Base-by-base conservation (phyloP, 1,284 basidiomycete species). In the Ustilago tritici region DNA sequence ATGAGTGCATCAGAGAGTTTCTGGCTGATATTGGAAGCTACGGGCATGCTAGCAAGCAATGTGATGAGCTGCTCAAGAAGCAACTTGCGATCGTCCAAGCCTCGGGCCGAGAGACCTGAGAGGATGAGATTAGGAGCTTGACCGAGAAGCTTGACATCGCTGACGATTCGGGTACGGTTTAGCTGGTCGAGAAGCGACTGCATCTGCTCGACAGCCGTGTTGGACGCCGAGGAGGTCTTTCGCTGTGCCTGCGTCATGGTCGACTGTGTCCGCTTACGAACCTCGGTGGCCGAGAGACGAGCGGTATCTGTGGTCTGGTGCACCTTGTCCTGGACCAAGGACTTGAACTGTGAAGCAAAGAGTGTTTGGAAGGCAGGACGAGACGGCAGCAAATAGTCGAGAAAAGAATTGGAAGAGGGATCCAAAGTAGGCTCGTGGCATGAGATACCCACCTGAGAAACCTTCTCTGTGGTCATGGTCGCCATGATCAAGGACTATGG, bases 51-150 rank as follows among this genome's bases (percentile, higher is more conserved):
- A 36, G 81, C 75, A 31, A 82, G 69, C 55, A 78, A 56, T 10
- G 64, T 72, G 52, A 82, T 61, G 32, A 76, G 65, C 53, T 81
- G 70, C 54, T 83, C 81, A 47, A 83, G 74, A n/a, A 79, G 68
- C 52, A 81, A 61, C 56, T 80, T 76, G 46, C 81, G 79, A 32
- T 82, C 81, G 41, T 82, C 78, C 23, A 82, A 47, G 17, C 76
- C 76, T 12, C 61, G 61, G 40, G 69, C 69, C 1, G 65, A 64
- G 31, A 76, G 55, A 34, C 50, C 65, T 2, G 62, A 61, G 23
- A 56, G 19, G 49, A 73, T 53, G 7, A 70, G 60, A 19, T 68
- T 71, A 38, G 76, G 71, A 31, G 62, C 59, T 31, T 74, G 71
- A 23, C 65, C 68, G 41, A 71, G 63, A 9, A 78, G 68, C 62